Base-by-base conservation (phyloP, 208 protist species). In the Angomonas ambiguus region DNA sequence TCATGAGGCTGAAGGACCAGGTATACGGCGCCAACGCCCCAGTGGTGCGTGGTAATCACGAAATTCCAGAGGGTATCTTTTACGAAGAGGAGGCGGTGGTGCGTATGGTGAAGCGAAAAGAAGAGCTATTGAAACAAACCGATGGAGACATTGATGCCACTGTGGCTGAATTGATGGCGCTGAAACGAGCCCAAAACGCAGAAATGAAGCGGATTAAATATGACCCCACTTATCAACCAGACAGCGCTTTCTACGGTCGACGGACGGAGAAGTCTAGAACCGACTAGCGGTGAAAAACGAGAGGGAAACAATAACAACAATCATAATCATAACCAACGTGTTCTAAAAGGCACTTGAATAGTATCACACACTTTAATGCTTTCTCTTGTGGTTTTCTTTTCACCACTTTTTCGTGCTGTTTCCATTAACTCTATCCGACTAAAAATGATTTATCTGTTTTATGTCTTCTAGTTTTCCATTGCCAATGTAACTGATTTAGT, bases 1-100 rank as follows among this genome's bases (percentile, higher is more conserved):
- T 88, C 69, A 87, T 96, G 83, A 77, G 72, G 6, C 72, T 89
- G 67, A 93, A 93, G 78, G 82, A 94, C 18, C 83, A 78, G 66
- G 78, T 93, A 2, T 92, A 86, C 72, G 91, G 91, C 60, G 91
- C 93, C 69, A 51, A 62, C 2, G 71, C 78, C 0, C 74, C 83
- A 0, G 62, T 65, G 3, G 74, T 80, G 34, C 58, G 71, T 5
- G 58, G 20, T 16, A 74, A 87, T 49, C 68, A 64, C 5, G 74
- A 92, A 62, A 55, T 41, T n/a, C 91, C 91, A 5, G 32, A 68
- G 16, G 62, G 65, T 8, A 61, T 73, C 6, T 69, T 80, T 0
- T 90, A 80, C 84, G 87, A 96, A 71, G 77, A 84, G 25, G 51
- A 67, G 10, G 72, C 79, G 10, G 65, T 93, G 13, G 57, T 74